Evolutionary conservation across 73 alveolate genomes (phyloP).

Genomic region (Paramecium caudatum): DNA sequence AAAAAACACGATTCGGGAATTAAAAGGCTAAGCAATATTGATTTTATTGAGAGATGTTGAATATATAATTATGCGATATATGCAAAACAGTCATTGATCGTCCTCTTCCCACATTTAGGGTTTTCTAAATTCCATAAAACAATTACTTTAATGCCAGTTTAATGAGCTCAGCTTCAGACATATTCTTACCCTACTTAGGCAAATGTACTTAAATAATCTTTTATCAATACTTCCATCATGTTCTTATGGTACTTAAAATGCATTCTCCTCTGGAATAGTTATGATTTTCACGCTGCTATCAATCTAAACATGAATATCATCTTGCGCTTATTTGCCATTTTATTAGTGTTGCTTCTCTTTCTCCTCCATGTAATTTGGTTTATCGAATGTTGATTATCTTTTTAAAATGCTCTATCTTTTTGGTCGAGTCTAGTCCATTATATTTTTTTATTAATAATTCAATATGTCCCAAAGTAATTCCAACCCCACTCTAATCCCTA

Average conservation of each 20-base stretch:
- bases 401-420: constrained; percentile 3
- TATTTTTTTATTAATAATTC: too few relatives aligned
- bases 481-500: constrained; percentile 1
- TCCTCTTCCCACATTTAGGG: constrained; percentile 61
- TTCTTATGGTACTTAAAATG: neutral
- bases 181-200: constrained; percentile 32
- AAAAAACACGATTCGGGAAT: constrained; percentile 17
- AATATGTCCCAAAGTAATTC: neutral
- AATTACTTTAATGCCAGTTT: constrained; percentile 50
- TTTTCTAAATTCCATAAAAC: neutral
- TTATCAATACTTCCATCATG: neutral
- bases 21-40: neutral
- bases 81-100: constrained; percentile 35
- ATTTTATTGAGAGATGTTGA: constrained; percentile 20
- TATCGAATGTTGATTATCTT: constrained; percentile 44
- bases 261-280: neutral
- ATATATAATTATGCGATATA: neutral
- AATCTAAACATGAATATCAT: neutral
- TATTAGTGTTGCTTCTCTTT: constrained; percentile 29
- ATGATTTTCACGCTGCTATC: neutral
- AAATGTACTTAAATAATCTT: neutral
- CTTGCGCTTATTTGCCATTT: neutral
- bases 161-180: constrained; percentile 39
- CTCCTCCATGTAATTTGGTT: constrained; percentile 44
- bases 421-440: too few relatives aligned